phyloP scores from a whole-genome alignment of 225 moss, liverwort and hornwort genomes.

The Thuidium tamariscinum region DNA sequence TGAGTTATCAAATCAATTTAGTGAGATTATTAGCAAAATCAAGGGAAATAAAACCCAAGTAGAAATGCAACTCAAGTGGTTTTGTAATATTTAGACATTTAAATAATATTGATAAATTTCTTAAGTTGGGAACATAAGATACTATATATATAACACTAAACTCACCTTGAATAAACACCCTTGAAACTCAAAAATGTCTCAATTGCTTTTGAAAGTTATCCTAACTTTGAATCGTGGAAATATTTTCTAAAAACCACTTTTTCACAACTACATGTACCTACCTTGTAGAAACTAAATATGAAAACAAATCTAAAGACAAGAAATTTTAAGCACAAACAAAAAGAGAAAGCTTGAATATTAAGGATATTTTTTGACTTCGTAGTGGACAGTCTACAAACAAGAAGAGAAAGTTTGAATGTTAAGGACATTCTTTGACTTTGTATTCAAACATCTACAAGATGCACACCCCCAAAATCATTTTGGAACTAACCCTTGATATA shows the following conservation, averaged over 20 bases:
- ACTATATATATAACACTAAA: not conserved
- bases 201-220: not conserved
- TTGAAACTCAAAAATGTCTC: not conserved
- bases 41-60: too few relatives aligned
- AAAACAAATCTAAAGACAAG: not conserved
- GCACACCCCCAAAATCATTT: not conserved
- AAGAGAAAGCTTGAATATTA: not conserved
- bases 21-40: not conserved
- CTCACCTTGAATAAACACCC: not conserved
- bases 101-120: not conserved
- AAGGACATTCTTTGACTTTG: not conserved
- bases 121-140: not conserved
- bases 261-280: not conserved
- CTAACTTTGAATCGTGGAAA: not conserved
- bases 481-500: not conserved
- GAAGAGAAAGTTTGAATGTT: not conserved
- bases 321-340: too few relatives aligned
- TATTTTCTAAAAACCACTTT: too few relatives aligned
- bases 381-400: rapidly evolving
- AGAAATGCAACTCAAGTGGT: not conserved
- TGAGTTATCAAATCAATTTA: not conserved
- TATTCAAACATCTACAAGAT: too few relatives aligned
- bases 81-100: not conserved
- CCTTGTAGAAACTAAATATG: not conserved
- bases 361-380: not conserved